Evolutionary conservation across 257 asterid species (phyloP), one percentile per base, ranked within the genome.

Genomic region (Capsicum chinense): DNA sequence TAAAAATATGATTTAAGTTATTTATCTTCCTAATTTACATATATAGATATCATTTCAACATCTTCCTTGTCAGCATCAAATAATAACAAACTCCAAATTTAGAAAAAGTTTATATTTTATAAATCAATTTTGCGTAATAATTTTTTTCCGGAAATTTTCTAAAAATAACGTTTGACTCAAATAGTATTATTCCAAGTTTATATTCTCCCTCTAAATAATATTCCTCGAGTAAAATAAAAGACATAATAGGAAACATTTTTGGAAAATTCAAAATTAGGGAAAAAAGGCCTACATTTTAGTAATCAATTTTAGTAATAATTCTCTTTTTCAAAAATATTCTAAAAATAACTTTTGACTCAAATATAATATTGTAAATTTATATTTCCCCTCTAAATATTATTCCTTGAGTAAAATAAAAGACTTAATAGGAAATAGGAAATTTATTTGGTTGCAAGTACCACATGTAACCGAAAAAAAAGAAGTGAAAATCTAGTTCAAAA

Each of bases 381-480:
- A 39, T 48, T 21, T 21, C 0, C n/a, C 14, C 17, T n/a, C 3
- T 9, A 62, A 14, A 21, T 62, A 21, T 19, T 62, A 62, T 62
- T 62, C 15, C 15, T 19, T 21, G 69, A 62, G 39, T 19, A 21
- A 26, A 26, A 11, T 50, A 50, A 74, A 50, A 0, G 19, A 74
- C 21, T 21, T 48, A 19, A 19, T 74, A 21, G 47, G 62, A 21
- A 19, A 19, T 74, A 21, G 47, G 62, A 21, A 50, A 74, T 21
- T 63, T 63, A 9, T 4, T 9, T 2, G 50, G 12, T 16, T 54
- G n/a, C 64, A 78, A 78, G 3, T 63, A 44, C 62, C 85, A 73
- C 69, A 35, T 50, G 76, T 66, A 35, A 57, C 87, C 80, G 57
- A 83, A 83, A 15, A 63, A 70, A 44, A 16, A 39, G 17, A 63